A percentile compares a stretch with the other conserved stretches of the same genome.
Conservation (phyloP, 176 grass and related monocot species). For the Carex littledalei region DNA sequence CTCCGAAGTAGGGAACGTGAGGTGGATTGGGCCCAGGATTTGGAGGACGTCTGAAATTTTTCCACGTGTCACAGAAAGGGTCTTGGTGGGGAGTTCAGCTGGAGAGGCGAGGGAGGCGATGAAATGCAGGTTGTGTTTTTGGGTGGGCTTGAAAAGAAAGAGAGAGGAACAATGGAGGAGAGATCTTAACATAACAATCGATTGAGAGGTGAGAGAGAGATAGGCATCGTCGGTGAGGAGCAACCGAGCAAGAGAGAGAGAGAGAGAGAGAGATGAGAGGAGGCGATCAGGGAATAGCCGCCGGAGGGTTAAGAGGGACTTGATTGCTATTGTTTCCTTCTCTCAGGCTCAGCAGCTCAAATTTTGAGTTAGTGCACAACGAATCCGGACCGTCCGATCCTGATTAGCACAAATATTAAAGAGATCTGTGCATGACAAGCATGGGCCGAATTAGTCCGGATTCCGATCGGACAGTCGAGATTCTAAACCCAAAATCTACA, state of each 20-base stretch:
- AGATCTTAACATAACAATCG: slow-evolving; percentile 68
- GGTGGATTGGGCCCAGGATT: slow-evolving; percentile 65
- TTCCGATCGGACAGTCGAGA: no score
- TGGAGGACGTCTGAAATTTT: slow-evolving; percentile 47
- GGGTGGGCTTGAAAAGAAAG: slow-evolving; percentile 31
- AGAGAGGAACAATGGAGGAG: slow-evolving; percentile 38
- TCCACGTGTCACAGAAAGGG: neutral
- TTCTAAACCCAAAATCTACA: no score
- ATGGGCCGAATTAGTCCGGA: no score
- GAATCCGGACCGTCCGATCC: no score
- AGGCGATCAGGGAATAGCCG: neutral
- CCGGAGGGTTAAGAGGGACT: neutral
- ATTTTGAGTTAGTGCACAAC: no score
- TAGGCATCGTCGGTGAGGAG: slow-evolving; percentile 29
- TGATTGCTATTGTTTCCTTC: neutral
- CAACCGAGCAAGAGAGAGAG: slow-evolving; percentile 11
- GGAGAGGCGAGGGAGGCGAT: slow-evolving; percentile 18
- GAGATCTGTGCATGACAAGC: no score
- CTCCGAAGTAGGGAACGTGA: slow-evolving; percentile 49
- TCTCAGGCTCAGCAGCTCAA: no score
- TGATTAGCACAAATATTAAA: no score
- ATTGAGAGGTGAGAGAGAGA: slow-evolving; percentile 33
- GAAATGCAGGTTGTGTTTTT: slow-evolving; percentile 35
- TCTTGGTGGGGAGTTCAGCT: neutral
- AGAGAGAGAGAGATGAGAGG: neutral